phyloP scores from a whole-genome alignment of 1,284 basidiomycete genomes.

The Irpex lacteus region DNA sequence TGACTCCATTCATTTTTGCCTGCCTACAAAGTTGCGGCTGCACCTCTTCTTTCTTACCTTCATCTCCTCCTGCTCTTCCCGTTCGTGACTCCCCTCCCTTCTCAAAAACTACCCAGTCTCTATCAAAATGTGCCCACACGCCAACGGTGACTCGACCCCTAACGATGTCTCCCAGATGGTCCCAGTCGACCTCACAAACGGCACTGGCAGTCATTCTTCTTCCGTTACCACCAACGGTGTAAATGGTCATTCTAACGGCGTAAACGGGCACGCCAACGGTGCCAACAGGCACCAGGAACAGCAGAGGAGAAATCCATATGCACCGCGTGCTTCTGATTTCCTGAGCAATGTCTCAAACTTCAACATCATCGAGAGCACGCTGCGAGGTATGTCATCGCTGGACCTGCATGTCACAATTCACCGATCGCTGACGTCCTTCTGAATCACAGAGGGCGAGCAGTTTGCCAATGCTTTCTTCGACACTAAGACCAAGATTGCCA shows the following conservation, averaged over 20 bases:
- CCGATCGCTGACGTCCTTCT: slow-evolving; percentile 4
- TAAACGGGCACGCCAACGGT: slow-evolving; percentile 41
- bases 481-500: slow-evolving; percentile 99
- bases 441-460: slow-evolving; percentile 89
- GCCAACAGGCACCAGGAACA: slow-evolving; percentile 24
- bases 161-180: slow-evolving; percentile 63
- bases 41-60: slow-evolving; percentile 9
- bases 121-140: slow-evolving; percentile 64
- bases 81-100: slow-evolving; percentile 11
- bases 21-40: slow-evolving; percentile 1
- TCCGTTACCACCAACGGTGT: slow-evolving; percentile 11
- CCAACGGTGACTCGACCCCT: slow-evolving; percentile 48
- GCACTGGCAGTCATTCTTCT: slow-evolving; percentile 18
- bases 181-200: slow-evolving; percentile 48
- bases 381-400: slow-evolving; percentile 63
- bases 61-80: neutral
- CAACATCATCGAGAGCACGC: slow-evolving; percentile 96
- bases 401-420: slow-evolving; percentile 1
- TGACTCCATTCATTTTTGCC: slow-evolving; percentile 14
- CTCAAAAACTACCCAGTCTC: slow-evolving; percentile 7
- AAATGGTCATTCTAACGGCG: slow-evolving; percentile 22
- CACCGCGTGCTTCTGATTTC: slow-evolving; percentile 87
- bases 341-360: slow-evolving; percentile 91
- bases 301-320: slow-evolving; percentile 75
- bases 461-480: slow-evolving; percentile 99